These are phyloP conservation scores for Globisporangium barbulae DNA, from an alignment of 352 stramenopile genomes.

Conservation along the genomic window DNA sequence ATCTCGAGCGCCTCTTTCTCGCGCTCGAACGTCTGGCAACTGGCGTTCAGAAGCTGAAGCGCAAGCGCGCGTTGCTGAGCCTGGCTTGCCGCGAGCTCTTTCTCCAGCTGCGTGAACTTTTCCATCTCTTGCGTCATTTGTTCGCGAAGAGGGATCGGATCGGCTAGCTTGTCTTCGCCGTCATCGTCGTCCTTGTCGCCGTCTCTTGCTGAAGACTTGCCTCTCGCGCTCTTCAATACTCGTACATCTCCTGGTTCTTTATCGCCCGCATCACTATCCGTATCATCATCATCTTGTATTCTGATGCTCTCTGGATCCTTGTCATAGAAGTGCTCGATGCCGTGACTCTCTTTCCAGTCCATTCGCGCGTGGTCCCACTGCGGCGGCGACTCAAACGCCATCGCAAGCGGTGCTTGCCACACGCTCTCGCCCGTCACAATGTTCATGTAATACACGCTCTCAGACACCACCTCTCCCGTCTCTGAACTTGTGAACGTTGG, in stretches of 20 bases:
- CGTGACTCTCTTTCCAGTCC: constrained; percentile 55
- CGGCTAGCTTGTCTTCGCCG: constrained; percentile 23
- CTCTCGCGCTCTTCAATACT: background rate
- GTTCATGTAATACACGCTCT: constrained; percentile 59
- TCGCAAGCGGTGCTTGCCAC: constrained; percentile 52
- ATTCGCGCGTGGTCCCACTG: constrained; percentile 52
- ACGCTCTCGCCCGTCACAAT: constrained; percentile 43
- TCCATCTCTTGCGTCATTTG: constrained; percentile 40
- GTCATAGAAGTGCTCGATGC: constrained; percentile 46
- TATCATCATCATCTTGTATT: constrained; percentile 9
- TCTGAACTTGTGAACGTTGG: constrained; percentile 13
- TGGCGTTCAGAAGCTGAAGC: constrained; percentile 61
- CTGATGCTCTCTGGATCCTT: background rate
- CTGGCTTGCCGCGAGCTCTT: constrained; percentile 30
- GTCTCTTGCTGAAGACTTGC: background rate
- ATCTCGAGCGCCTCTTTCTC: constrained; percentile 46
- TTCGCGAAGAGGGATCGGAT: constrained; percentile 42
- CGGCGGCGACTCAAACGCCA: constrained; percentile 52
- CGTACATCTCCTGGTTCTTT: background rate
- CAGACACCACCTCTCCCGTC: constrained; percentile 2
- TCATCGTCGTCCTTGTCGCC: constrained; percentile 15
- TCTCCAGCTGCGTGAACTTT: constrained; percentile 26
- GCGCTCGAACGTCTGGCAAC: constrained; percentile 48
- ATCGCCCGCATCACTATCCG: background rate
- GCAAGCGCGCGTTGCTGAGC: constrained; percentile 44